Evolutionary conservation across 768 basidiomycete genomes (phyloP), one percentile per base, ranked within the genome.

Genomic region (Amyloporia xantha): DNA sequence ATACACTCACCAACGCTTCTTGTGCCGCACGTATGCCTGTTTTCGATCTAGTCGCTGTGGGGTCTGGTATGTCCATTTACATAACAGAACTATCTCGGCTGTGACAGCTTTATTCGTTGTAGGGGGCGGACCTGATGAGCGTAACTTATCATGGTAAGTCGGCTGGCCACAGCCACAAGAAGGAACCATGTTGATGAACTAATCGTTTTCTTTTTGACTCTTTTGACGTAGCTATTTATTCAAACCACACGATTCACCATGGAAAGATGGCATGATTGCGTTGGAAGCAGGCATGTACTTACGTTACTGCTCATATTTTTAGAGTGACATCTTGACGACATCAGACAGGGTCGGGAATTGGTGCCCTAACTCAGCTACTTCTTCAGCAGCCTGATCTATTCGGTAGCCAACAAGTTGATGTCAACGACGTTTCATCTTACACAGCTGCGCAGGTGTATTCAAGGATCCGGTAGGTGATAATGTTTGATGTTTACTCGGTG

Each of bases 111-210:
- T n/a, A 19, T 35, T 15, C 27, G 33, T 33, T 37, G 72, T 41
- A 57, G 91, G 92, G 49, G 94, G 94, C 39, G 94, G 94, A 42
- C 91, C 91, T 6, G 77, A 84, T 57, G 94, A 97, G 66, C 85
- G 83, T 20, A 89, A 97, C 68, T 67, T 96, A 54, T 90, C 88
- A 23, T 85, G 81, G 92, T 91, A 63, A 56, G 84, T 47, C 36
- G 19, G 20, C 38, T 10, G 10, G 33, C 9, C 10, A 35, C 38
- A 33, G 15, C 15, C 30, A 7, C 30, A 33, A 33, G 30, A 7
- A 33, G 7, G 9, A 33, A 33, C 30, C 38, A 39, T 33, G 33
- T 44, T 54, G 52, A 55, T 51, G 30, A 7, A 15, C 9, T 33
- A 15, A 7, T 7, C 9, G 30, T 7, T 7, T 33, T 33, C 30